Evolutionary conservation across 2,329 filamentous ascomycete genomes (phyloP).

Genomic region (Eurotiales sp.): DNA sequence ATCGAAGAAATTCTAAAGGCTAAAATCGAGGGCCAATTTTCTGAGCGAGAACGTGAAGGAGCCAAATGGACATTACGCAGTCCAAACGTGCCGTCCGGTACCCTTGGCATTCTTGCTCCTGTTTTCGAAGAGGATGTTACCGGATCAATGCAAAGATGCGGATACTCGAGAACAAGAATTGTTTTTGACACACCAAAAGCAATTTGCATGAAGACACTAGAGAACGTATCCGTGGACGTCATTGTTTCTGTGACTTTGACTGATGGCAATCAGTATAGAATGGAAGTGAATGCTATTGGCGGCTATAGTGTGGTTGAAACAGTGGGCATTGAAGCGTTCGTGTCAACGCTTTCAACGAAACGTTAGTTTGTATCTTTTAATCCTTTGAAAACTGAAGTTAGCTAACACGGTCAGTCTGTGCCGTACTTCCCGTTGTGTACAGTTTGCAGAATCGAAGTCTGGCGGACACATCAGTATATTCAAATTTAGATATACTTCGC

Average conservation of each 20-base stretch:
- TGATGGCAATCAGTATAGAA: conserved; percentile 56
- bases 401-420: conserved; percentile 54
- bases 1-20: conserved; percentile 85
- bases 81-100: conserved; percentile 57
- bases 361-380: conserved; percentile 48
- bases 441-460: conserved; percentile 50
- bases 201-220: conserved; percentile 27
- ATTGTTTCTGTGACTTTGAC: conserved; percentile 66
- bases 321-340: conserved; percentile 66
- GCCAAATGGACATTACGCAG: conserved; percentile 76
- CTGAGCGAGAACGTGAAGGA: conserved; percentile 77
- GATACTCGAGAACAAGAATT: conserved; percentile 32
- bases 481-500: conserved; percentile 73
- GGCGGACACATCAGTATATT: conserved; percentile 66
- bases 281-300: conserved; percentile 62
- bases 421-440: conserved; percentile 68
- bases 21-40: conserved; percentile 77
- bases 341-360: conserved; percentile 70
- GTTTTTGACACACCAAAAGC: conserved; percentile 34
- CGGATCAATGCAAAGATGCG: conserved; percentile 49
- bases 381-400: conserved; percentile 12
- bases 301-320: conserved; percentile 72
- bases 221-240: conserved; percentile 37
- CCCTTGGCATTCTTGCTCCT: conserved; percentile 49
- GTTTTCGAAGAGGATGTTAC: conserved; percentile 43